Evolutionary conservation across 306 rosid species (phyloP).

Genomic region (Glycine latifolia): DNA sequence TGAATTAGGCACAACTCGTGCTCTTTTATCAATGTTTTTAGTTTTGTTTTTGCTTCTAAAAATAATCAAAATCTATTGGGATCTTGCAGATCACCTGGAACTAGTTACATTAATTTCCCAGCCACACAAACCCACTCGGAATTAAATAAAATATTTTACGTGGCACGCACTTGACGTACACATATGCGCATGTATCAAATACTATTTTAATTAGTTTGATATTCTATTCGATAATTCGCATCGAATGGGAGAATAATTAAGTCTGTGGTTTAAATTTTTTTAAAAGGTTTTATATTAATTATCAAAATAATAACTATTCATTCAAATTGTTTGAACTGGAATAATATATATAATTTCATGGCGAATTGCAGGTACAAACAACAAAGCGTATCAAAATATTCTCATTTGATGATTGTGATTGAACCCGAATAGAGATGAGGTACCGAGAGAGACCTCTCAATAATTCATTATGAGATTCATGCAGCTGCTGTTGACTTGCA

Average conservation of each 20-base stretch:
- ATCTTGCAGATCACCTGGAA: background rate
- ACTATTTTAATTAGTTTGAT: background rate
- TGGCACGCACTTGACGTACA: slow-evolving; percentile 20
- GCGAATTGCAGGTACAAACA: background rate
- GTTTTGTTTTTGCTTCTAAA: background rate
- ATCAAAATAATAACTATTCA: background rate
- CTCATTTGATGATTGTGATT: background rate
- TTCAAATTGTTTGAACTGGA: background rate
- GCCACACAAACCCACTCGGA: slow-evolving; percentile 35
- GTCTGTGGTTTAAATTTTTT: background rate
- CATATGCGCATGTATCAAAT: background rate
- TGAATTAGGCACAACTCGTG: background rate
- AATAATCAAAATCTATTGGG: background rate
- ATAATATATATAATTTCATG: too few species aligned
- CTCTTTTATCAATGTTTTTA: background rate
- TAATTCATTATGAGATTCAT: background rate
- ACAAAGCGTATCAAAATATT: background rate
- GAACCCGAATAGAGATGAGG: too few species aligned
- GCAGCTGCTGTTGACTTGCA: background rate
- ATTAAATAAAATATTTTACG: slow-evolving; percentile 9
- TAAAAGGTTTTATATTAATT: background rate
- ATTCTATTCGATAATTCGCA: background rate
- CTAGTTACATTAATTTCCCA: slow-evolving; percentile 1
- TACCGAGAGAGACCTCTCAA: too few species aligned
- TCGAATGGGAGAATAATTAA: background rate